These are phyloP conservation scores for Capronia americana DNA, from an alignment of 2,329 filamentous ascomycete species.

Conservation along the genomic window DNA sequence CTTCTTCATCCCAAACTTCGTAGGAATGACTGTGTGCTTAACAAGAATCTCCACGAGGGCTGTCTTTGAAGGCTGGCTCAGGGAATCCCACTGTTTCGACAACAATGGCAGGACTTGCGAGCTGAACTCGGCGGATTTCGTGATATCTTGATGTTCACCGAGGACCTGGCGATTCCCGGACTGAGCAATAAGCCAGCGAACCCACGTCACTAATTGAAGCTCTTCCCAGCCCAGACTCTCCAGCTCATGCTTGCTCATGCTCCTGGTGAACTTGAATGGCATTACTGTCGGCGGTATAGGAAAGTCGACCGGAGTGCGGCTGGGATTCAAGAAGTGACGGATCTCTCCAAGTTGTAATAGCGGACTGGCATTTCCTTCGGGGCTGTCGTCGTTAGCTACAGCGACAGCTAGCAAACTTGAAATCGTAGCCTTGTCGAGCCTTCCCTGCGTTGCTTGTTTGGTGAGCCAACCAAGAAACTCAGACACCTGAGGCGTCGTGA, in stretches of 20 bases:
- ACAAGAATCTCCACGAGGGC: constrained; percentile 70
- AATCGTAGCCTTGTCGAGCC: constrained; percentile 73
- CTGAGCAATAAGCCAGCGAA: constrained; percentile 77
- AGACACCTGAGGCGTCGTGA: constrained; percentile 77
- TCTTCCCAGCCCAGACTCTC: constrained; percentile 85
- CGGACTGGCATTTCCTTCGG: constrained; percentile 65
- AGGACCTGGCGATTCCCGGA: constrained; percentile 63
- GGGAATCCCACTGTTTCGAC: constrained; percentile 88
- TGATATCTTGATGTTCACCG: constrained; percentile 71
- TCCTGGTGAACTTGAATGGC: constrained; percentile 80
- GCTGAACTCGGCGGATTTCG: constrained; percentile 74
- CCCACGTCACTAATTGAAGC: constrained; percentile 83
- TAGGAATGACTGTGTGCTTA: constrained; percentile 79
- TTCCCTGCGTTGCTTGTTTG: constrained; percentile 71
- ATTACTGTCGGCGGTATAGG: constrained; percentile 83
- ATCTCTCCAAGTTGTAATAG: constrained; percentile 81
- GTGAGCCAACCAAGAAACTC: constrained; percentile 87
- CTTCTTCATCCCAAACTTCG: constrained; percentile 85
- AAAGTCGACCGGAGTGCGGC: constrained; percentile 78
- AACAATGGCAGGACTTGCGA: constrained; percentile 77
- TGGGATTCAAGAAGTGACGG: constrained; percentile 74
- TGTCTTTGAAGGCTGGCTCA: constrained; percentile 70
- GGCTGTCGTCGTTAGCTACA: constrained; percentile 63
- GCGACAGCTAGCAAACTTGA: constrained; percentile 76
- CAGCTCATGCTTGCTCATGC: constrained; percentile 70